phyloP scores from a whole-genome alignment of 2,329 filamentous ascomycete species.

The Penicillium sp. region DNA sequence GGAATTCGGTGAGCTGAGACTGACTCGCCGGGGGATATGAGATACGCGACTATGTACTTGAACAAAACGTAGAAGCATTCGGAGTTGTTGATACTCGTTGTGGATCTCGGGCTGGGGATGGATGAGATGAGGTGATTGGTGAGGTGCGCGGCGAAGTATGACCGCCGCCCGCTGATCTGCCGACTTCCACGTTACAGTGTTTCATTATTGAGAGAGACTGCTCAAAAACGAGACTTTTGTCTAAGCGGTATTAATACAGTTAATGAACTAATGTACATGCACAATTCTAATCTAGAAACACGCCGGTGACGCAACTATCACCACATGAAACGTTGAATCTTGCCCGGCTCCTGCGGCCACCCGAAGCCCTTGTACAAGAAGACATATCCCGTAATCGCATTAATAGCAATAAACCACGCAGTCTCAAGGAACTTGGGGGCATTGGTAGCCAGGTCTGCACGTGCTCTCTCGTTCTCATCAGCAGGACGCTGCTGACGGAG shows the following conservation, averaged over 20 bases:
- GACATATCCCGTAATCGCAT: slow-evolving; percentile 52
- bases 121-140: neutral
- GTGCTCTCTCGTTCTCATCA: slow-evolving; percentile 24
- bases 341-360: slow-evolving; percentile 59
- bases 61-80: neutral
- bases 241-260: neutral
- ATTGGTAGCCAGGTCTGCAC: slow-evolving; percentile 27
- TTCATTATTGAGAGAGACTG: neutral
- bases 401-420: slow-evolving; percentile 56
- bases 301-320: slow-evolving; percentile 24
- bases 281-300: neutral
- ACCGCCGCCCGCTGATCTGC: neutral
- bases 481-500: slow-evolving; percentile 28
- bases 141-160: neutral
- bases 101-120: neutral
- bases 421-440: slow-evolving; percentile 51
- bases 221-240: neutral
- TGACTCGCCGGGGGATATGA: neutral
- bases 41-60: neutral
- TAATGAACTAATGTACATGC: slow-evolving; percentile 3
- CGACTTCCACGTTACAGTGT: neutral
- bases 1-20: neutral
- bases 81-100: neutral
- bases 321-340: slow-evolving; percentile 61
- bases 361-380: slow-evolving; percentile 58